Evolutionary conservation across 371 early-diverging fungal genomes (phyloP).

Genomic region (Mucor velutinosus): DNA sequence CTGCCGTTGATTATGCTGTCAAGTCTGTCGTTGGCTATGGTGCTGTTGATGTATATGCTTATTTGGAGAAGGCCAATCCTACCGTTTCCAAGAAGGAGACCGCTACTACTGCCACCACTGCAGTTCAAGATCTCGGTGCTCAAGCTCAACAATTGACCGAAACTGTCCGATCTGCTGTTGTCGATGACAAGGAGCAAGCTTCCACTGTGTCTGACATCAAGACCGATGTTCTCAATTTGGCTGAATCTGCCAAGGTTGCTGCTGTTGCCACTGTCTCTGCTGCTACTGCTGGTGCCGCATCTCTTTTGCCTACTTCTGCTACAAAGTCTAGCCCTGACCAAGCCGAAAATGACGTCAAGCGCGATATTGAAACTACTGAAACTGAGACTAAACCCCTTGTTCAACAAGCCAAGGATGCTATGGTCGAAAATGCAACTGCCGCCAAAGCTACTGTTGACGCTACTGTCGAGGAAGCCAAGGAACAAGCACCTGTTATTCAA

Average conservation of each 20-base stretch:
- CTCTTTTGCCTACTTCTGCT: conserved; percentile 1
- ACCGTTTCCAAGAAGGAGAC: neutral
- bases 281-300: conserved; percentile 13
- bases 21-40: conserved; percentile 19
- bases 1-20: conserved; percentile 18
- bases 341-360: neutral
- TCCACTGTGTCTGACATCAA: conserved; percentile 7
- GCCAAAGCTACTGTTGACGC: conserved; percentile 6
- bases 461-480: conserved; percentile 10
- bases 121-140: conserved; percentile 9
- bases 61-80: conserved; percentile 2
- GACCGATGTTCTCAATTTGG: conserved; percentile 6
- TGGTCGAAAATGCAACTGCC: neutral
- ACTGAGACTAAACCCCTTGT: neutral
- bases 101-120: neutral
- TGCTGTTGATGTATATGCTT: conserved; percentile 14
- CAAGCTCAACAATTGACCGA: conserved; percentile 8
- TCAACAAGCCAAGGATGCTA: conserved; percentile 7
- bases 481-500: conserved; percentile 13
- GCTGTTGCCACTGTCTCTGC: conserved; percentile 1
- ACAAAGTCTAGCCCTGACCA: neutral
- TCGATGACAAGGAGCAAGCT: neutral
- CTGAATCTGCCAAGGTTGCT: conserved; percentile 14
- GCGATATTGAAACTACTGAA: neutral
- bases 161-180: conserved; percentile 12